Evolutionary conservation across 2,329 filamentous ascomycete genomes (phyloP).

Genomic region (Fusarium piperis): DNA sequence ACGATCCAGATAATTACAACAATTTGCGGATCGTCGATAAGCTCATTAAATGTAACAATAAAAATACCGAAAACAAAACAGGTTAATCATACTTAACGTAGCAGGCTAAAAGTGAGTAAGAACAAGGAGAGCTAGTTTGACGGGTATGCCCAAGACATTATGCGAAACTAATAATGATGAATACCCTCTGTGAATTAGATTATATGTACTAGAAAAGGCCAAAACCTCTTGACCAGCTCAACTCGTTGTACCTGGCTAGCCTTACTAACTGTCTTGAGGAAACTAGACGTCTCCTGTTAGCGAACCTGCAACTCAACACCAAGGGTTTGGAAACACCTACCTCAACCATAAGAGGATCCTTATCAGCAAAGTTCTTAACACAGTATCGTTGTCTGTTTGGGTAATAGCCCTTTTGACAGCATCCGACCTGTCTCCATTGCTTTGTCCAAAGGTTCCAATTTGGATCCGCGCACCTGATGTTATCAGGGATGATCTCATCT

Average conservation of each 20-base stretch:
- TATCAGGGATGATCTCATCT: constrained; percentile 1
- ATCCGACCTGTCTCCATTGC: constrained; percentile 14
- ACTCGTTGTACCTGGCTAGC: not conserved
- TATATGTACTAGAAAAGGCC: not conserved
- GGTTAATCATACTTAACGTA: too few species aligned
- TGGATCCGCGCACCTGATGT: constrained; percentile 9
- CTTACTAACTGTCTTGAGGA: not conserved
- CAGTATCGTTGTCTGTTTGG: constrained; percentile 16
- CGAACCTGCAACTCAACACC: not conserved
- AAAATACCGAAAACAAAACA: too few species aligned
- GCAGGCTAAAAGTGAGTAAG: too few species aligned
- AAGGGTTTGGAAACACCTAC: not conserved
- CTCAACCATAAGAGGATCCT: not conserved
- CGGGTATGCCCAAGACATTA: too few species aligned
- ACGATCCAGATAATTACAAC: too few species aligned
- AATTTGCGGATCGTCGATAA: too few species aligned
- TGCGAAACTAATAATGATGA: too few species aligned
- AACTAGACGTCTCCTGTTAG: not conserved
- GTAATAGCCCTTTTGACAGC: constrained; percentile 18
- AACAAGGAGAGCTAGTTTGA: too few species aligned
- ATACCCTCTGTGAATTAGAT: too few species aligned
- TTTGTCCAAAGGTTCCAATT: constrained; percentile 22
- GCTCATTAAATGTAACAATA: too few species aligned
- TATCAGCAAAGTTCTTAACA: not conserved
- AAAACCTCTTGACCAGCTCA: not conserved